Conservation (phyloP, 2,329 filamentous ascomycete genomes). For the Cordyceps pruinosa region DNA sequence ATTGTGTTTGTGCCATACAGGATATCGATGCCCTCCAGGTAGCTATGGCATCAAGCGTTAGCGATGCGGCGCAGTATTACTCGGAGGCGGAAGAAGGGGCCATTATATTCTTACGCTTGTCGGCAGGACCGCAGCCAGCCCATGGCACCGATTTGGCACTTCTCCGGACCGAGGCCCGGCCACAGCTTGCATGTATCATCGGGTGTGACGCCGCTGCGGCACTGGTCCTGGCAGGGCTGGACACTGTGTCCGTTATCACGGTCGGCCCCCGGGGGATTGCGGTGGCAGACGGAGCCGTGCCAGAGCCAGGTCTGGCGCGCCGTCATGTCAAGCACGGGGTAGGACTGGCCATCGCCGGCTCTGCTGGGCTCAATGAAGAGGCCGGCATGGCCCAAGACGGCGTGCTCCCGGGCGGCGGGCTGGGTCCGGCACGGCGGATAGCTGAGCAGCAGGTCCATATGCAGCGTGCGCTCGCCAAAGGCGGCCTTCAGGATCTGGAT, state of each 20-base stretch:
- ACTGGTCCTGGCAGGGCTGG: slow-evolving; percentile 17
- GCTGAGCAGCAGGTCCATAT: slow-evolving; percentile 21
- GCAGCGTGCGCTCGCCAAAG: slow-evolving; percentile 19
- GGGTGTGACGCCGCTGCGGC: slow-evolving; percentile 15
- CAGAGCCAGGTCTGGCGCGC: slow-evolving; percentile 20
- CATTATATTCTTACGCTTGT: slow-evolving; percentile 19
- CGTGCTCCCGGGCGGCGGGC: neutral
- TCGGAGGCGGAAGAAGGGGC: neutral
- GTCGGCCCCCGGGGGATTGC: slow-evolving; percentile 10
- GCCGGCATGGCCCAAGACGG: neutral
- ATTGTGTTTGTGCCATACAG: slow-evolving; percentile 25
- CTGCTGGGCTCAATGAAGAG: slow-evolving; percentile 1
- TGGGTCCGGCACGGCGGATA: slow-evolving; percentile 8
- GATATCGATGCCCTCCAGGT: slow-evolving; percentile 23
- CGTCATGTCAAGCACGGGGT: neutral
- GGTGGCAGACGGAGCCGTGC: slow-evolving; percentile 22
- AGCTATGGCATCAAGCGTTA: slow-evolving; percentile 15
- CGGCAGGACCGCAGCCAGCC: slow-evolving; percentile 26
- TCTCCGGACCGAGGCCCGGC: slow-evolving; percentile 16
- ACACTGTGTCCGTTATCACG: slow-evolving; percentile 2
- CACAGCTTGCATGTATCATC: slow-evolving; percentile 17
- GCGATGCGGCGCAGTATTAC: neutral
- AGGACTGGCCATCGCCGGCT: slow-evolving; percentile 8
- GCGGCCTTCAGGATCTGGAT: slow-evolving; percentile 22
- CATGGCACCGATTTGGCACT: slow-evolving; percentile 22